Conservation (phyloP, 306 rosid species). For the Mimosa bimucronata region DNA sequence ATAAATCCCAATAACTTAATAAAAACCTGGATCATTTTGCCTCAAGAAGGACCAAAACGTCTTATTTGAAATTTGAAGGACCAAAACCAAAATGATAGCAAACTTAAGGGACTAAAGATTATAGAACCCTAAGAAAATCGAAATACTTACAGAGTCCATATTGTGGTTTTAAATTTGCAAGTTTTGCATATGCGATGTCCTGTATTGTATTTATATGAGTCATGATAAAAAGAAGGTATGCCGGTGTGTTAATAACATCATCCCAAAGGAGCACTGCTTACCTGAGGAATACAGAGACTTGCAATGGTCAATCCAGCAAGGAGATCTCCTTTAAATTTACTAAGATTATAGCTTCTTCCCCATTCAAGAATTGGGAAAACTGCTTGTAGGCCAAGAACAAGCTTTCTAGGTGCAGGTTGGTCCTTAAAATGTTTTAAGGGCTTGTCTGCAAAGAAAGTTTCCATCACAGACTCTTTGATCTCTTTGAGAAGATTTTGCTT, state of each 20-base stretch:
- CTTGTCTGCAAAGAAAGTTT: slow-evolving; percentile 54
- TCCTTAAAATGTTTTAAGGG: slow-evolving; percentile 57
- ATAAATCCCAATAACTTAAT: too few relatives aligned
- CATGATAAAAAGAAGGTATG: not conserved
- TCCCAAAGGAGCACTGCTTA: not conserved
- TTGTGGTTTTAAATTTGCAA: slow-evolving; percentile 47
- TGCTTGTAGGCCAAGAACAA: slow-evolving; percentile 46
- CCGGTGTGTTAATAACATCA: not conserved
- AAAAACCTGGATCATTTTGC: too few relatives aligned
- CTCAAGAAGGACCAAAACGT: too few relatives aligned
- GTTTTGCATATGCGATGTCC: slow-evolving; percentile 57
- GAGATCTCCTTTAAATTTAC: slow-evolving; percentile 60
- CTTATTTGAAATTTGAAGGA: too few relatives aligned
- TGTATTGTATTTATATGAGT: slow-evolving; percentile 2
- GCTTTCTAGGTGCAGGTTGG: slow-evolving; percentile 41
- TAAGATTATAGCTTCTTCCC: slow-evolving; percentile 51
- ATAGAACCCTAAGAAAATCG: not conserved
- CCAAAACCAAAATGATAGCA: too few relatives aligned
- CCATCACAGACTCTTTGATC: slow-evolving; percentile 34
- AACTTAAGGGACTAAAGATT: too few relatives aligned
- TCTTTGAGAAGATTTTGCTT: slow-evolving; percentile 43
- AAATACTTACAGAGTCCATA: slow-evolving; percentile 53
- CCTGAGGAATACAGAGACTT: slow-evolving; percentile 86
- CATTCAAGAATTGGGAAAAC: slow-evolving; percentile 67
- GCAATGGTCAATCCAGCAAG: slow-evolving; percentile 79